phyloP scores from a whole-genome alignment of 805 yeast species.

The Wickerhamomyces queroliae region DNA sequence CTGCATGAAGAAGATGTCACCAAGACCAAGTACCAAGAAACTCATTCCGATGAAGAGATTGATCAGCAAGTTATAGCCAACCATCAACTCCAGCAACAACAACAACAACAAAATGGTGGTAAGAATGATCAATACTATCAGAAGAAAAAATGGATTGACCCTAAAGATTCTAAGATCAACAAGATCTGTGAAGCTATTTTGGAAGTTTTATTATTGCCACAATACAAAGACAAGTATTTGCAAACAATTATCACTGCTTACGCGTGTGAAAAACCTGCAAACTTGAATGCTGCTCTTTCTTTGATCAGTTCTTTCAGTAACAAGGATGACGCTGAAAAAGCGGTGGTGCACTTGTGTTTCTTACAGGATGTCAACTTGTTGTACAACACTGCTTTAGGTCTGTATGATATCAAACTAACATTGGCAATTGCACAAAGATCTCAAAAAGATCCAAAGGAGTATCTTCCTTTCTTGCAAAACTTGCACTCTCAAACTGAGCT shows the following conservation, averaged over 20 bases:
- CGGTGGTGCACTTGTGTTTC: conserved; percentile 81
- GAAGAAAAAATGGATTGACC: conserved; percentile 32
- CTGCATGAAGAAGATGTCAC: conserved; percentile 84
- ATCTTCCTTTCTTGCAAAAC: conserved; percentile 83
- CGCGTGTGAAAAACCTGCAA: conserved; percentile 89
- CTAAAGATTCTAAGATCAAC: conserved; percentile 57
- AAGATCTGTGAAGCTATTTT: conserved; percentile 69
- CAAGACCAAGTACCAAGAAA: conserved; percentile 75
- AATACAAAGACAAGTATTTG: conserved; percentile 50
- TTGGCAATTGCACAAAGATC: conserved; percentile 90
- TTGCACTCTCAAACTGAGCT: conserved; percentile 61
- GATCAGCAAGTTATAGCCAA: conserved; percentile 24
- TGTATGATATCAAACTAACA: conserved; percentile 78
- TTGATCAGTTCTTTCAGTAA: conserved; percentile 50
- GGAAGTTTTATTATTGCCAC: conserved; percentile 43
- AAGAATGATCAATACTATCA: conserved; percentile 18
- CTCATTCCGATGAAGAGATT: conserved; percentile 31
- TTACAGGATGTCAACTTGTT: conserved; percentile 82
- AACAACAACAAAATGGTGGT: conserved; percentile 23
- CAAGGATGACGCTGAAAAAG: conserved; percentile 46
- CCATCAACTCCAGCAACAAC: conserved; percentile 27
- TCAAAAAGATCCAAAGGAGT: conserved; percentile 97
- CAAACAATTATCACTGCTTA: conserved; percentile 86
- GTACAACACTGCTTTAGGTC: conserved; percentile 73
- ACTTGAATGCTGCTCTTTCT: conserved; percentile 64